Percentiles rank a stretch among this genome's conserved stretches.
phyloP scores from a whole-genome alignment of 148 eudicot species.

The Diospyros lotus region DNA sequence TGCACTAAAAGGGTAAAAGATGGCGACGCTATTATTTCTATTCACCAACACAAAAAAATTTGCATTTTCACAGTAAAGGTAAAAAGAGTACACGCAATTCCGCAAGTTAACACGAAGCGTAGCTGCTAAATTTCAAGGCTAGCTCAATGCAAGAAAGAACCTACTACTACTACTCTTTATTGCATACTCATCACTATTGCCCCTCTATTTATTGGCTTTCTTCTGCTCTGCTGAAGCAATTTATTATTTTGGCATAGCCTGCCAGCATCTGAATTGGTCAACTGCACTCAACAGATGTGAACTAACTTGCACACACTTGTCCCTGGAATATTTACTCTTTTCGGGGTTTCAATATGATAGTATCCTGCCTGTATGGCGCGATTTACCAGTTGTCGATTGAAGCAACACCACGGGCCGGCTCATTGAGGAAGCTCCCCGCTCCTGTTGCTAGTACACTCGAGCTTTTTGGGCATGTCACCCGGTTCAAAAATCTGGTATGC shows the following conservation, averaged over 20 bases:
- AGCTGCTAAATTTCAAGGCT: too few relatives aligned
- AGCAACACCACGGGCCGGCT: background rate
- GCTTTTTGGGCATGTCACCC: background rate
- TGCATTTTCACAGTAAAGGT: too few relatives aligned
- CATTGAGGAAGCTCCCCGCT: background rate
- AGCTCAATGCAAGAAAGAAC: too few relatives aligned
- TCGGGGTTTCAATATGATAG: background rate
- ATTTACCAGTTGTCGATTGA: background rate
- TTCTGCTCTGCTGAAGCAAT: slow-evolving; percentile 3
- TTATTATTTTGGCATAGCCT: slow-evolving; percentile 2
- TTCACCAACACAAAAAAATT: too few relatives aligned
- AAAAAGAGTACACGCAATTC: too few relatives aligned
- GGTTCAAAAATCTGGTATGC: slow-evolving; percentile 36
- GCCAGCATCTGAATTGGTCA: slow-evolving; percentile 11
- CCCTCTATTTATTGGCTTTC: too few relatives aligned
- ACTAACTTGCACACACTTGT: background rate
- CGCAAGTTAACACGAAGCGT: too few relatives aligned
- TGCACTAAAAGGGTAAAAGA: too few relatives aligned
- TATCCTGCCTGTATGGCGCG: background rate
- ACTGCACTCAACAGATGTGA: background rate
- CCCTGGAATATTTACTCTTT: background rate
- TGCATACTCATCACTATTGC: too few relatives aligned
- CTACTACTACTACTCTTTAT: too few relatives aligned
- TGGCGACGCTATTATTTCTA: too few relatives aligned
- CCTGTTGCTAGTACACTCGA: slow-evolving; percentile 4